Base-by-base conservation (phyloP, 345 rosid genomes). In the Populus simonii region DNA sequence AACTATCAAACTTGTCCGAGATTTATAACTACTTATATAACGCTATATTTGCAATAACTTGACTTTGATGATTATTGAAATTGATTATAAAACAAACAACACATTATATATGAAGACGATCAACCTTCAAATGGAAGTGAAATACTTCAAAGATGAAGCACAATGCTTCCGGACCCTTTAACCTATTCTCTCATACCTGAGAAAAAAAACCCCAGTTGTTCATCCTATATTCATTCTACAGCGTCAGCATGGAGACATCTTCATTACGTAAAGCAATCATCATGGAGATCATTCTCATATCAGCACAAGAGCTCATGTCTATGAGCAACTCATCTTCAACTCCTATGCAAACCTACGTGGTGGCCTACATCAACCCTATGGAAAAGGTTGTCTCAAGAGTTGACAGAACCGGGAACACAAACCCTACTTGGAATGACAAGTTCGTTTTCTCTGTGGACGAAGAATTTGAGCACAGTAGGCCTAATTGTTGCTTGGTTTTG, bases 381-480 rank as follows among this genome's bases (percentile, higher is more conserved):
- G 25, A 43, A 29, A 43, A 70, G 72, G 31, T 16, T 13, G 45
- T 10, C 43, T 70, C 55, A 1, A 23, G 18, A 3, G 55, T 43
- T 15, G 33, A 41, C 29, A 70, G 18, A 43, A 13, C 16, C 3
- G 72, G 72, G 5, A 12, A 43, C 33, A 70, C 22, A 5, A 43
- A n/a, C 35, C 72, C 53, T n/a, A 69, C 53, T 20, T 69, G 72
- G 72, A 68, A 68, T 12, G 49, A 68, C 27, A 68, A 39, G 33
- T 7, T 39, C 43, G 23, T 69, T 12, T 6, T 68, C 3, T 13
- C 43, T 10, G 13, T 69, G 0, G 53, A 70, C 16, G 25, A 13
- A 6, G 57, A 70, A 3, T 70, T 70, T 15, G 29, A 39, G 72
- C 33, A 16, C 20, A 70, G 18, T 7, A 39, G 72, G 33, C 72